phyloP scores from a whole-genome alignment of 2,329 filamentous ascomycete genomes.

The Aspergillus phoenicis region DNA sequence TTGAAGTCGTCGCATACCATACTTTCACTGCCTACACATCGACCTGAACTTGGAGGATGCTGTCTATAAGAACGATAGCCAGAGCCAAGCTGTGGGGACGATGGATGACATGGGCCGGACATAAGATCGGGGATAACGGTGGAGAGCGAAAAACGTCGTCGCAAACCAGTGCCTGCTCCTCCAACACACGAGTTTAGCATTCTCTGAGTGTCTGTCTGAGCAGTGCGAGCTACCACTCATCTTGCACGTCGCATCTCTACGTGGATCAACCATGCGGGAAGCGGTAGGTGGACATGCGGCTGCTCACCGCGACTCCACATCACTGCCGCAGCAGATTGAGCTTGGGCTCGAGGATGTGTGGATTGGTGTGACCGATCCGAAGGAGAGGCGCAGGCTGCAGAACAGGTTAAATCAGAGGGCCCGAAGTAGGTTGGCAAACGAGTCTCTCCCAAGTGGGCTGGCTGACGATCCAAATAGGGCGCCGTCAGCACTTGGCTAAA shows the following conservation, averaged over 20 bases:
- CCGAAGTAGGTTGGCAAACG: conserved; percentile 14
- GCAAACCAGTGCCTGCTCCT: not conserved
- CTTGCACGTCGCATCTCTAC: not conserved
- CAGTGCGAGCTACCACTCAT: too few relatives aligned
- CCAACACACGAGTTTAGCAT: not conserved
- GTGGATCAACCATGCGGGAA: not conserved
- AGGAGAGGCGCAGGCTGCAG: conserved; percentile 20
- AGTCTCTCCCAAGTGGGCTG: not conserved
- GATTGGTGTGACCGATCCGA: conserved; percentile 16
- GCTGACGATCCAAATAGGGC: not conserved
- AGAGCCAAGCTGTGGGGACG: not conserved
- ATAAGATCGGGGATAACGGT: not conserved
- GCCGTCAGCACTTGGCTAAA: not conserved
- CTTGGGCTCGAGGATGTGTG: not conserved
- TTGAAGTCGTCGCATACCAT: too few relatives aligned
- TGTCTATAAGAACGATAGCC: not conserved
- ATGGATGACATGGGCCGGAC: not conserved
- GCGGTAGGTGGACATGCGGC: not conserved
- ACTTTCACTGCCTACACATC: too few relatives aligned
- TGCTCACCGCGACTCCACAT: not conserved
- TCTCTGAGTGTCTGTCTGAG: not conserved
- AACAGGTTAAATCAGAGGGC: conserved; percentile 27
- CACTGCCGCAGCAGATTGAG: not conserved
- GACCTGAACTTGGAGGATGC: too few relatives aligned
- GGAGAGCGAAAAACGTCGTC: not conserved